Percentiles rank a stretch among this genome's conserved stretches.
phyloP scores from a whole-genome alignment of 208 protist genomes.

The Kentomonas sorsogonicus region DNA sequence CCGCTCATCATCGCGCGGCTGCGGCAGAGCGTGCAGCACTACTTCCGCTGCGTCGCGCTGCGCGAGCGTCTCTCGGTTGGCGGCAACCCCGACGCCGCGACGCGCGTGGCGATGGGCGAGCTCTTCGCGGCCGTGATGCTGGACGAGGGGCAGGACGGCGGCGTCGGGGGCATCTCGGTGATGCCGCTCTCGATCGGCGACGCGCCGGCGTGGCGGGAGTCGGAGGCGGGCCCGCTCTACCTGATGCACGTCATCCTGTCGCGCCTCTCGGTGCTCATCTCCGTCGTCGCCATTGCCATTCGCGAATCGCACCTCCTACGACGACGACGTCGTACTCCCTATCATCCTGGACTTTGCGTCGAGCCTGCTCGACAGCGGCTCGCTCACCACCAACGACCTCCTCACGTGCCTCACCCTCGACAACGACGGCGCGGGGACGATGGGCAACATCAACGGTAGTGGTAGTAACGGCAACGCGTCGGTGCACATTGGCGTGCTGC shows the following conservation, averaged over 20 bases:
- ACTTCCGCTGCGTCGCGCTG: constrained; percentile 45
- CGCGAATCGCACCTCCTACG: constrained; percentile 31
- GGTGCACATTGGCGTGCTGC: constrained; percentile 69
- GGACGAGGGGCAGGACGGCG: neutral
- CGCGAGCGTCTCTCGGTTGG: constrained; percentile 24
- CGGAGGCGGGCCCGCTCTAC: constrained; percentile 29
- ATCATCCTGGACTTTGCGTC: constrained; percentile 58
- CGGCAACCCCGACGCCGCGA: neutral
- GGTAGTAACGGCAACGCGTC: constrained; percentile 9
- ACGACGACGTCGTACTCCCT: constrained; percentile 43
- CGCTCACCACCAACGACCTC: constrained; percentile 61
- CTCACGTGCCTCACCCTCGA: constrained; percentile 58
- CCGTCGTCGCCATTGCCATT: constrained; percentile 71
- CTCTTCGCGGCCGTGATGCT: too few relatives aligned
- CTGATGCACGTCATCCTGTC: constrained; percentile 77
- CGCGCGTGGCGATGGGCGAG: neutral
- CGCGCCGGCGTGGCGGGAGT: too few relatives aligned
- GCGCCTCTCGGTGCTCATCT: constrained; percentile 77
- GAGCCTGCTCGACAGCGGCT: constrained; percentile 50
- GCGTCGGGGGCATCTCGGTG: neutral
- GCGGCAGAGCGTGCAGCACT: constrained; percentile 46
- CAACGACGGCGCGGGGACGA: constrained; percentile 14
- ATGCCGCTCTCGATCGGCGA: neutral
- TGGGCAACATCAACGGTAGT: constrained; percentile 5
- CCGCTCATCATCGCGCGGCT: constrained; percentile 42